These are phyloP conservation scores for Monosporozyma yasuniensis DNA, from an alignment of 805 yeast genomes.

Conservation along the genomic window DNA sequence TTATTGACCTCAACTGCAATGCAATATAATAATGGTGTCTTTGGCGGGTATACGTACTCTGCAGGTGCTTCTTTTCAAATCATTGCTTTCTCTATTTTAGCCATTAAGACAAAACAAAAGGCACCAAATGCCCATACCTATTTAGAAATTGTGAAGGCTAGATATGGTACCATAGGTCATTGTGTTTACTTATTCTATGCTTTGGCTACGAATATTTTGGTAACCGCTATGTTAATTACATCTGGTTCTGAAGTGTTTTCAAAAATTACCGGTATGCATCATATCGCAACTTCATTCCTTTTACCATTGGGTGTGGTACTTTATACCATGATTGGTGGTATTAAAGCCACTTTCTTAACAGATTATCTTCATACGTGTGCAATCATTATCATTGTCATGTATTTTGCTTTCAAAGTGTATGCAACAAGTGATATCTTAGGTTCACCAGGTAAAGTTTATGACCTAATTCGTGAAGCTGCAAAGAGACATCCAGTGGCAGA, in stretches of 20 bases:
- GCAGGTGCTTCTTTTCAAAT: conserved; percentile 89
- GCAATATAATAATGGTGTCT: conserved; percentile 67
- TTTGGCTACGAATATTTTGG: conserved; percentile 77
- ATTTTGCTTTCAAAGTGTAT: conserved; percentile 73
- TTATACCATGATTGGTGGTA: conserved; percentile 73
- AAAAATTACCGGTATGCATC: conserved; percentile 75
- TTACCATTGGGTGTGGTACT: conserved; percentile 73
- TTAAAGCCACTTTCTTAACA: conserved; percentile 72
- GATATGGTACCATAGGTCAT: conserved; percentile 78
- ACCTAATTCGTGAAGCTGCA: conserved; percentile 54
- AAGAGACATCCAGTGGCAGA: conserved; percentile 58
- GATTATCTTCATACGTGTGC: conserved; percentile 78
- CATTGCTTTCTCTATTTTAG: conserved; percentile 74
- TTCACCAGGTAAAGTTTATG: conserved; percentile 76
- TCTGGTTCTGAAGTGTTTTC: conserved; percentile 82
- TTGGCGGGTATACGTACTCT: conserved; percentile 79
- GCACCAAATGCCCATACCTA: conserved; percentile 93
- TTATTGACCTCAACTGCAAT: conserved; percentile 67
- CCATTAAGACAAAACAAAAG: conserved; percentile 77
- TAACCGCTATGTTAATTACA: conserved; percentile 84
- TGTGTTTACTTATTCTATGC: conserved; percentile 67
- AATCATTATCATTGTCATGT: conserved; percentile 63
- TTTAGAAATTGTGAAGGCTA: conserved; percentile 68
- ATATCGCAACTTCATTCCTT: conserved; percentile 72
- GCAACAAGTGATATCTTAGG: conserved; percentile 67